These are phyloP conservation scores for Plasmodium knowlesi DNA, from an alignment of 169 alveolate species.

Conservation along the genomic window DNA sequence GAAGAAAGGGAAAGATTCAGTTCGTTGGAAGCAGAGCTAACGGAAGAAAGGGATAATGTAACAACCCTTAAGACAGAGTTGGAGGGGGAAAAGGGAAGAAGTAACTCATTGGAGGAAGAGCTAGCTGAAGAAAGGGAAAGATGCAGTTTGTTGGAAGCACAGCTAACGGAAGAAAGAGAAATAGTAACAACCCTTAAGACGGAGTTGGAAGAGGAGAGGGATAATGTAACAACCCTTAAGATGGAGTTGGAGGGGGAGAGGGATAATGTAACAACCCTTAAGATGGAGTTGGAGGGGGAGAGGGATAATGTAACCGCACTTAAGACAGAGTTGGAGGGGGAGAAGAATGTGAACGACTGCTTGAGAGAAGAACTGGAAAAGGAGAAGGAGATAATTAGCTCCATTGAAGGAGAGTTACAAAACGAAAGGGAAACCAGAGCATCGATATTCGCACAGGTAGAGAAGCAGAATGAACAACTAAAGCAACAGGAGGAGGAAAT, in stretches of 20 bases:
- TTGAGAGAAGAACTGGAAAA: no score
- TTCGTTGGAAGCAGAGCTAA: no score
- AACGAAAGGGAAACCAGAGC: constrained; percentile 23
- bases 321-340: background rate
- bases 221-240: background rate
- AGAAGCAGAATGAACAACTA: background rate
- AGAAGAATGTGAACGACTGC: no score
- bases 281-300: background rate
- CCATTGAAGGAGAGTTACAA: background rate
- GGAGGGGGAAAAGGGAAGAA: no score
- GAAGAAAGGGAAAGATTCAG: no score
- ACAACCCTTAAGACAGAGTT: no score
- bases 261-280: background rate
- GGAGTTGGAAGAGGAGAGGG: background rate
- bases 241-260: constrained; percentile 29
- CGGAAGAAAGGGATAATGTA: no score
- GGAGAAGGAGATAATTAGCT: background rate
- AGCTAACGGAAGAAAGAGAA: no score
- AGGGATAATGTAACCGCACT: background rate
- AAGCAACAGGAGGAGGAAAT: background rate
- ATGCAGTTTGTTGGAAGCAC: no score
- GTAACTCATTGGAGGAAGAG: no score
- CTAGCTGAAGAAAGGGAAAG: no score
- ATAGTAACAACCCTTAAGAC: no score
- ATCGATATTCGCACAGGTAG: background rate